Conservation (phyloP, 2,329 filamentous ascomycete species). For the Zelopaecilomyces penicillatus region DNA sequence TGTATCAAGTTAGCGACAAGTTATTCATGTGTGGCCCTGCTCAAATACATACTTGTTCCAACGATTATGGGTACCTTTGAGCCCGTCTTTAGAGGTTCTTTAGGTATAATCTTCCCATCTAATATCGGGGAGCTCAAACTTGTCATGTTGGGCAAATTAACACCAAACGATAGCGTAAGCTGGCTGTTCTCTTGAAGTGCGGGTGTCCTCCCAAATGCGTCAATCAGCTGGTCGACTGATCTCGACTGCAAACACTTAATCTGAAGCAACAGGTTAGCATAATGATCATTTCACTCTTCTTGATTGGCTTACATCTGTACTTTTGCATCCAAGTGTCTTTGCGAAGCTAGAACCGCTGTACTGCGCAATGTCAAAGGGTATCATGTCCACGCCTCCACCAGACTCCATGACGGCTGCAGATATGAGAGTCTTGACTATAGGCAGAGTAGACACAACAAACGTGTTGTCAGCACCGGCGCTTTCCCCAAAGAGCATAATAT, state of each 20-base stretch:
- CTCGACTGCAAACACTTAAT: constrained; percentile 7
- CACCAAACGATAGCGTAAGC: constrained; percentile 3
- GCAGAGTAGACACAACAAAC: constrained; percentile 7
- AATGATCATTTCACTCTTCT: too few relatives aligned
- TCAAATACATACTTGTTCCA: constrained; percentile 4
- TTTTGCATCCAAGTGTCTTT: constrained; percentile 6
- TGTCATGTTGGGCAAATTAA: constrained; percentile 10
- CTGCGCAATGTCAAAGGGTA: constrained; percentile 4
- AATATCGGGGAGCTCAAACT: constrained; percentile 4
- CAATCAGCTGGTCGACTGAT: constrained; percentile 5
- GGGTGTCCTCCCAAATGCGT: constrained; percentile 2
- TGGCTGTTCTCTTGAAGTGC: constrained; percentile 1
- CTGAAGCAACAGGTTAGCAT: not conserved
- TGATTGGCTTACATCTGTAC: not conserved
- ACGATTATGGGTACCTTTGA: constrained; percentile 9
- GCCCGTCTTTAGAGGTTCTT: constrained; percentile 8
- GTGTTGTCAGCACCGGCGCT: constrained; percentile 9
- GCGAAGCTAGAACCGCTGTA: constrained; percentile 10
- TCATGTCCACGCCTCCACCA: constrained; percentile 9
- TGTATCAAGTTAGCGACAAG: not conserved
- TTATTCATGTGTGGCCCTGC: not conserved
- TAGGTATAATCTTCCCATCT: constrained; percentile 7
- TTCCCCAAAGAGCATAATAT: constrained; percentile 25
- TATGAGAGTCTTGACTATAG: constrained; percentile 6
- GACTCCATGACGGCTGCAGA: constrained; percentile 10